phyloP scores from a whole-genome alignment of 805 yeast species.

The Candida maris region DNA sequence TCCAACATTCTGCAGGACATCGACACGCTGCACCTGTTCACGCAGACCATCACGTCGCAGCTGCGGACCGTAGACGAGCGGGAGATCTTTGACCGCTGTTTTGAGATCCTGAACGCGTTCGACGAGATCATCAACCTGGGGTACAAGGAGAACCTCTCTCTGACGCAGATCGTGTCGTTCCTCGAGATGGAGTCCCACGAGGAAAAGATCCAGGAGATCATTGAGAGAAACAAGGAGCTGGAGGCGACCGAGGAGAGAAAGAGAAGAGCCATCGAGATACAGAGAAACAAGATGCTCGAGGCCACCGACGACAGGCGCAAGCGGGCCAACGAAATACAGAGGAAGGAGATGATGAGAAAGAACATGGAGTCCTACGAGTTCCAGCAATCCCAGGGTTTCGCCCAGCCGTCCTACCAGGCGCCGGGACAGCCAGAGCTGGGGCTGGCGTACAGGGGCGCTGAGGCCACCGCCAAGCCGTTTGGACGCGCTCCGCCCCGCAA shows the following conservation, averaged over 20 bases:
- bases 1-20: conserved; percentile 93
- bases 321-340: conserved; percentile 85
- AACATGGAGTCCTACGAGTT: conserved; percentile 41
- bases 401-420: conserved; percentile 20
- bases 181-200: conserved; percentile 98
- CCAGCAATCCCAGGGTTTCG: conserved; percentile 21
- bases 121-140: conserved; percentile 92
- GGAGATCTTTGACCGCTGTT: conserved; percentile 79
- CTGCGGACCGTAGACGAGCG: conserved; percentile 72
- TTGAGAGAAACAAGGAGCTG: conserved; percentile 92
- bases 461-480: conserved; percentile 12
- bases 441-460: conserved; percentile 8
- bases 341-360: conserved; percentile 66
- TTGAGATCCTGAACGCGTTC: conserved; percentile 85
- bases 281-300: conserved; percentile 90
- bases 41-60: conserved; percentile 74
- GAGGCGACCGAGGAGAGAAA: conserved; percentile 98
- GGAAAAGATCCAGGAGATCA: conserved; percentile 96
- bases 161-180: conserved; percentile 80
- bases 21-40: conserved; percentile 81
- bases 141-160: conserved; percentile 79
- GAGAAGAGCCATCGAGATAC: conserved; percentile 88
- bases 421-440: conserved; percentile 19
- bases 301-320: conserved; percentile 96
- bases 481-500: conserved; percentile 45